These are phyloP conservation scores for Lactarius hengduanensis DNA, from an alignment of 768 basidiomycete species.

Conservation along the genomic window DNA sequence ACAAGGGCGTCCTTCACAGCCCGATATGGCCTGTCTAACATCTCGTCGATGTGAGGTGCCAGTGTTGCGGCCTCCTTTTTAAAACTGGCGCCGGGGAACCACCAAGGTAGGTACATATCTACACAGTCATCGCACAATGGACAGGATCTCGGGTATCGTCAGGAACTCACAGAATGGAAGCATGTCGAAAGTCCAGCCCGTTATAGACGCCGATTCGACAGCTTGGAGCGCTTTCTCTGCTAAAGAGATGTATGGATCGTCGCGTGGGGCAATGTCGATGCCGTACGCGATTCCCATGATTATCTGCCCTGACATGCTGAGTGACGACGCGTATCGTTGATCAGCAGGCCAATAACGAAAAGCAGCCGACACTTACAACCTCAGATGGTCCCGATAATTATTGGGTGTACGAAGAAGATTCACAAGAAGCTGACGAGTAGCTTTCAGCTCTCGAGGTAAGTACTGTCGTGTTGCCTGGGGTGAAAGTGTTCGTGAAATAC, in stretches of 20 bases:
- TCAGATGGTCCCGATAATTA: slow-evolving; percentile 5
- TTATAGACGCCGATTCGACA: slow-evolving; percentile 27
- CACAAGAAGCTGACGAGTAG: slow-evolving; percentile 1
- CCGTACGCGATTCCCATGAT: slow-evolving; percentile 32
- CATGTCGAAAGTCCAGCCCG: slow-evolving; percentile 32
- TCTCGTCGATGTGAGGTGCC: slow-evolving; percentile 24
- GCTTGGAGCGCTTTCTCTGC: slow-evolving; percentile 19
- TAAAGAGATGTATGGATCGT: slow-evolving; percentile 11
- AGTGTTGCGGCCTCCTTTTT: slow-evolving; percentile 18
- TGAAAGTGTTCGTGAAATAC: slow-evolving; percentile 17
- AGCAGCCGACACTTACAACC: slow-evolving; percentile 1
- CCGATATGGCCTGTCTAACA: slow-evolving; percentile 30
- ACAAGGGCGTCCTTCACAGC: slow-evolving; percentile 26
- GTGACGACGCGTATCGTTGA: not conserved
- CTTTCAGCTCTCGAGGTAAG: slow-evolving; percentile 12
- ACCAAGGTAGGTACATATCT: slow-evolving; percentile 32
- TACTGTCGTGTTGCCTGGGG: not conserved
- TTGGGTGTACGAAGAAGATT: slow-evolving; percentile 8
- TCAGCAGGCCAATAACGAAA: no score
- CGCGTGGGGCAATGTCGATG: slow-evolving; percentile 18
- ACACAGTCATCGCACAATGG: not conserved
- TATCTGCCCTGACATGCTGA: slow-evolving; percentile 25
- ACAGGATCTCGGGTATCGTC: not conserved
- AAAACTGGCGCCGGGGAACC: slow-evolving; percentile 34
- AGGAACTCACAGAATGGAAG: slow-evolving; percentile 33